Conservation (phyloP, 331 rosid genomes). For the Stylosanthes scabra region DNA sequence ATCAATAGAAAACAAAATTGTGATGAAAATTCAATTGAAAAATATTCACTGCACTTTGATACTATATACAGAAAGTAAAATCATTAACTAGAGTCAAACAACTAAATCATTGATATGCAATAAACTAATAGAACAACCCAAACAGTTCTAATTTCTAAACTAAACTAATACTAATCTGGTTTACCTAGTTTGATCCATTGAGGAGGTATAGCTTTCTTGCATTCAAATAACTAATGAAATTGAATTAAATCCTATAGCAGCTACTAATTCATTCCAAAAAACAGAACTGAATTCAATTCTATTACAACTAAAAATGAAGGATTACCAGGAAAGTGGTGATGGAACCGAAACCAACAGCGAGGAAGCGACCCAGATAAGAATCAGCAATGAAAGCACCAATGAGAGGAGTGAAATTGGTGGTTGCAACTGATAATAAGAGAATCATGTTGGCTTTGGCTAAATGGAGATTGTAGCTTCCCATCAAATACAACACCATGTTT, state of each 20-base stretch:
- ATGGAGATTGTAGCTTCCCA: slow-evolving; percentile 54
- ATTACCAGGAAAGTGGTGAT: slow-evolving; percentile 55
- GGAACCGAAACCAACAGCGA: slow-evolving; percentile 61
- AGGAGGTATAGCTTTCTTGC: too few relatives aligned
- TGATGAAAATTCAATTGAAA: background rate
- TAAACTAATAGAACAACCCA: background rate
- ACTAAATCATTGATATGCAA: background rate
- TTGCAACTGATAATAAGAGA: too few relatives aligned
- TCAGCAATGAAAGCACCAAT: slow-evolving; percentile 50
- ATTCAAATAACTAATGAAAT: too few relatives aligned
- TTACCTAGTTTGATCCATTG: too few relatives aligned
- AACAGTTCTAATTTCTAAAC: background rate
- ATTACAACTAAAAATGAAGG: background rate
- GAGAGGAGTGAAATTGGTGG: too few relatives aligned
- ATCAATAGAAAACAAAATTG: background rate
- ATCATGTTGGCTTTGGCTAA: slow-evolving; percentile 48
- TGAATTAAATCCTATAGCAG: too few relatives aligned
- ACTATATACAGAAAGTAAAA: background rate
- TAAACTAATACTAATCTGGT: too few relatives aligned
- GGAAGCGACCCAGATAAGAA: slow-evolving; percentile 78
- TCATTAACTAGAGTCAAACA: background rate
- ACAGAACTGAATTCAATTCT: too few relatives aligned
- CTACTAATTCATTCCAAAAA: too few relatives aligned
- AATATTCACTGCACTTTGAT: background rate
- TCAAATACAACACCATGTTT: slow-evolving; percentile 67